These are phyloP conservation scores for Prunus armeniaca DNA, from an alignment of 306 rosid genomes.

Conservation along the genomic window DNA sequence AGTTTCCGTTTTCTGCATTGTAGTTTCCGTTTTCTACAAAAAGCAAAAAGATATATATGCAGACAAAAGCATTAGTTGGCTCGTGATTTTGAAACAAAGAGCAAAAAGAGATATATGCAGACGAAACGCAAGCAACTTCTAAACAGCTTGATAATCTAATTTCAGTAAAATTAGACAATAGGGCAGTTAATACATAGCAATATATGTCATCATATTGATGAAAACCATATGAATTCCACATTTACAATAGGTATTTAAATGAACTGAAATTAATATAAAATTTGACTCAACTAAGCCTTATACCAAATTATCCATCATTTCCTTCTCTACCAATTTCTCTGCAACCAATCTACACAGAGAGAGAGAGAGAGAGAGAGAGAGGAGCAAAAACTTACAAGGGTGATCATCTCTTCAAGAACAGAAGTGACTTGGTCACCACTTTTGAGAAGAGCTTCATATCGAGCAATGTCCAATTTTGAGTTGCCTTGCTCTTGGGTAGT, in stretches of 20 bases:
- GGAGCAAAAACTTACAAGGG: too few relatives aligned
- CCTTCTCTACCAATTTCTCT: neutral
- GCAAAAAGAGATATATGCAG: neutral
- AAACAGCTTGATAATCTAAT: neutral
- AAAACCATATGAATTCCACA: neutral
- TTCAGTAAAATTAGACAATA: neutral
- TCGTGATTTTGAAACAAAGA: neutral
- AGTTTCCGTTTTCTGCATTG: too few relatives aligned
- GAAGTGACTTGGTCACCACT: too few relatives aligned
- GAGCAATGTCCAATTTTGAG: conserved; percentile 32
- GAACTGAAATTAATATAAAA: neutral
- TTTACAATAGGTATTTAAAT: too few relatives aligned
- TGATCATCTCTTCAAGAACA: too few relatives aligned
- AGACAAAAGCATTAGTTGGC: neutral
- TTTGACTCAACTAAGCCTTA: neutral
- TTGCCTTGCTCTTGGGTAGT: conserved; percentile 16
- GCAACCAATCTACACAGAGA: neutral
- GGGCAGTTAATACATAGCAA: neutral
- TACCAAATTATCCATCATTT: neutral
- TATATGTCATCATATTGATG: neutral
- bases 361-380: neutral
- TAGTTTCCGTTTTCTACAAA: too few relatives aligned
- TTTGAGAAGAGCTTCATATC: conserved; percentile 63
- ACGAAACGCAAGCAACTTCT: too few relatives aligned
- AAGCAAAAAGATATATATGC: too few relatives aligned